These are phyloP conservation scores for Cercospora sp. DNA, from an alignment of 2,329 filamentous ascomycete species.

Conservation along the genomic window DNA sequence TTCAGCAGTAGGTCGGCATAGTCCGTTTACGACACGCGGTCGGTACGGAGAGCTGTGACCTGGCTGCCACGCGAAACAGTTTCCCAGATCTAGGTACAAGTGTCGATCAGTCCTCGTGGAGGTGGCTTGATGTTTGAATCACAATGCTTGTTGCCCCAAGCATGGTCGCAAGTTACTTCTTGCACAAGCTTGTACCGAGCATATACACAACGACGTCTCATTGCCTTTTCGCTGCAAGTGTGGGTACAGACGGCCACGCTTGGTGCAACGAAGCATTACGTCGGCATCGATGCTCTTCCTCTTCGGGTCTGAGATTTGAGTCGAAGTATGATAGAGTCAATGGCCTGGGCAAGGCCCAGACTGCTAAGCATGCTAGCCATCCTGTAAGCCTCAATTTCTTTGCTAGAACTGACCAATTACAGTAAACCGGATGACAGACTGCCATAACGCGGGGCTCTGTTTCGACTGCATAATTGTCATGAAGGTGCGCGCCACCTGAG, in stretches of 20 bases:
- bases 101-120: background rate
- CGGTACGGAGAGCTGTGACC: background rate
- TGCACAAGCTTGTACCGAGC: background rate
- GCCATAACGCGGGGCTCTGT: background rate
- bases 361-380: constrained; percentile 5
- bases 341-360: background rate
- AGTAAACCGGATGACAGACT: background rate
- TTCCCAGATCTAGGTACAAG: background rate
- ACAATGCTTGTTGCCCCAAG: background rate
- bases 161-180: background rate
- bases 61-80: background rate
- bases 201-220: background rate
- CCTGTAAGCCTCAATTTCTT: background rate
- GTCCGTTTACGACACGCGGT: background rate
- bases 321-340: background rate
- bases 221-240: background rate
- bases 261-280: background rate
- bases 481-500: background rate
- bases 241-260: background rate
- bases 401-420: background rate
- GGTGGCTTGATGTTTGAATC: background rate
- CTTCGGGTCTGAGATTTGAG: background rate
- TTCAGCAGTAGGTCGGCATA: background rate
- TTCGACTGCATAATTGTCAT: background rate
- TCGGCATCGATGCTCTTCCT: background rate